A percentile compares a stretch with the other conserved stretches of the same genome.
These are phyloP conservation scores for Botryotinia convoluta DNA, from an alignment of 2,329 filamentous ascomycete species.

Conservation along the genomic window DNA sequence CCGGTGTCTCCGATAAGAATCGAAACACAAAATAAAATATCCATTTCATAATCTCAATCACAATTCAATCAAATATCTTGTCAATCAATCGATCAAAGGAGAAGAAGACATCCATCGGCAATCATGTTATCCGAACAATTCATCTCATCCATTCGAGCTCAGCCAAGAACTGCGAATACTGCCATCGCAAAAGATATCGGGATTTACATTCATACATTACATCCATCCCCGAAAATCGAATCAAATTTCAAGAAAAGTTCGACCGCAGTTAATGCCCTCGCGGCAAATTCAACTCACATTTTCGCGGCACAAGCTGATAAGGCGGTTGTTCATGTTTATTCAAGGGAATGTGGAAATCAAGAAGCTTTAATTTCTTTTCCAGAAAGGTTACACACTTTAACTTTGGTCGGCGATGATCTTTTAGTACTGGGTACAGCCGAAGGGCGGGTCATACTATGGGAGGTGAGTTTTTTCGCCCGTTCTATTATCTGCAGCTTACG, in stretches of 20 bases:
- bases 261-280: conserved; percentile 73
- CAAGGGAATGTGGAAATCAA: conserved; percentile 75
- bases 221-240: conserved; percentile 72
- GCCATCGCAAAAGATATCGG: conserved; percentile 74
- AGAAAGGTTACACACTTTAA: conserved; percentile 78
- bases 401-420: conserved; percentile 65
- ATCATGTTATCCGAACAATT: conserved; percentile 60
- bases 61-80: background rate
- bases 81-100: background rate
- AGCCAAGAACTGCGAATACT: conserved; percentile 59
- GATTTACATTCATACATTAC: conserved; percentile 80
- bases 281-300: conserved; percentile 76
- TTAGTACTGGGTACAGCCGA: conserved; percentile 79
- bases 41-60: background rate
- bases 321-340: conserved; percentile 91
- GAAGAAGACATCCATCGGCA: background rate
- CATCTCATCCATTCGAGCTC: conserved; percentile 56
- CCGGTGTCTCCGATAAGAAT: conserved; percentile 4
- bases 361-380: conserved; percentile 86
- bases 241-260: conserved; percentile 89
- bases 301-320: conserved; percentile 92
- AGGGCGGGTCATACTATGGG: conserved; percentile 87
- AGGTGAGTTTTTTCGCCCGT: conserved; percentile 56
- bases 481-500: conserved; percentile 15
- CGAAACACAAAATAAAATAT: background rate